Evolutionary conservation across 352 stramenopile species (phyloP), one percentile per base, ranked within the genome.

Genomic region (Phytophthora sansomeana): DNA sequence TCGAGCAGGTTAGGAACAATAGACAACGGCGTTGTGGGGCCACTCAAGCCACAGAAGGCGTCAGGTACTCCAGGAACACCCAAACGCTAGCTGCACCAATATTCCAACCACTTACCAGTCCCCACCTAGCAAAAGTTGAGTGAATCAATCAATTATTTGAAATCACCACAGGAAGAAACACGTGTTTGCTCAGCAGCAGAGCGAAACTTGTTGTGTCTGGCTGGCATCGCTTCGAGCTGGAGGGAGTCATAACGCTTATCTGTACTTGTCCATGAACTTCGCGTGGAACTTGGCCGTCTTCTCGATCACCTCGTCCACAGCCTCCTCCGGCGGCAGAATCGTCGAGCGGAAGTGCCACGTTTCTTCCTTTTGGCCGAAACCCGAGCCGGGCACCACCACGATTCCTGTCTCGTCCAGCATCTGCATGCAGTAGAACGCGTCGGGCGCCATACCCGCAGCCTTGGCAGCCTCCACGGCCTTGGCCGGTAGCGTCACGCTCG

Each of bases 261-360:
- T 83, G 83, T 98, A 98, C 73, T 95, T 92, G 59, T 86, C 73
- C 80, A 98, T 98, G 81, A 99, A 99, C 44, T 82, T 74, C 17
- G 90, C 78, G 77, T 99, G 97, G 61, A 99, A 99, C 63, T 89
- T 88, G 65, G 83, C 78, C 29, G 98, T 98, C 49, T 92, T 91
- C 68, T 97, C 84, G 42, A 99, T 97, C 64, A 99, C 96, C 63
- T 94, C 77, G 46, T 98, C 90, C 54, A 99, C 96, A 48, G 96
- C 88, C 13, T 98, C 95, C 72, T 99, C 97, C 1, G 96, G 87
- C n/a, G 97, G 97, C 63, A 99, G 77, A 64, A 99, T 99, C 38
- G 98, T 99, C 13, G 97, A 99, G 49, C 98, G 93, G 77, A 99
- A 99, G 82, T 99, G 97, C 84, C 90, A 99, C 61, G 97, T 98